These are phyloP conservation scores for Acidomyces sp. DNA, from an alignment of 495 filamentous ascomycete species.

Conservation along the genomic window DNA sequence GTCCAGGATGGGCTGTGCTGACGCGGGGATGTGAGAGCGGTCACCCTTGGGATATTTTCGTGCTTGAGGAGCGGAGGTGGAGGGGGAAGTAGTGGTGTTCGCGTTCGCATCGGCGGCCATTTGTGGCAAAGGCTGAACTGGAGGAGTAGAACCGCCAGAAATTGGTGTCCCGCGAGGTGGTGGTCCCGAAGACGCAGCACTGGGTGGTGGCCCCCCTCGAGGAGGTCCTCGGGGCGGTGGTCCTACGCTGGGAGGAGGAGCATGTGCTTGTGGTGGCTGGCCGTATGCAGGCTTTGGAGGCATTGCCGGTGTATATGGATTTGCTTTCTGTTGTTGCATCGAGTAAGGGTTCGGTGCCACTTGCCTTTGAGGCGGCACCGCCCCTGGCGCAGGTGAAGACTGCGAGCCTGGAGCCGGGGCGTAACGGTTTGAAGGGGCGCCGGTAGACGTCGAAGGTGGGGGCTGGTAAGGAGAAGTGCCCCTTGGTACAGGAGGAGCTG, in stretches of 20 bases:
- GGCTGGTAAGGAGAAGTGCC: constrained; percentile 83
- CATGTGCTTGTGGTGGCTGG: constrained; percentile 13
- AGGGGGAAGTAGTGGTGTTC: constrained; percentile 44
- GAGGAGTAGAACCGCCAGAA: constrained; percentile 2
- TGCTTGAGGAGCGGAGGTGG: not conserved
- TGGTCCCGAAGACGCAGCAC: not conserved
- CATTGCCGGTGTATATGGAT: constrained; percentile 41
- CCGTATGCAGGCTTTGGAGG: constrained; percentile 24
- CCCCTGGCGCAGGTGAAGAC: constrained; percentile 20
- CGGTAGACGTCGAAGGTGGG: constrained; percentile 47
- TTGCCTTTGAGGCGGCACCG: constrained; percentile 21
- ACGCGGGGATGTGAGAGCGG: constrained; percentile 71
- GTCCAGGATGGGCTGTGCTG: constrained; percentile 64
- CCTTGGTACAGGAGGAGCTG: constrained; percentile 44
- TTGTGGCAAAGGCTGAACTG: constrained; percentile 32
- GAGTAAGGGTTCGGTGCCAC: constrained; percentile 29
- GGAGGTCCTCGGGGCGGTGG: constrained; percentile 22
- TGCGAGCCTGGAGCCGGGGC: constrained; percentile 54
- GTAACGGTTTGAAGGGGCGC: constrained; percentile 69
- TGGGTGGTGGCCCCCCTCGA: constrained; percentile 2
- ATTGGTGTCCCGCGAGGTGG: not conserved
- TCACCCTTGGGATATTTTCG: constrained; percentile 43
- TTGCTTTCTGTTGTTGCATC: constrained; percentile 32
- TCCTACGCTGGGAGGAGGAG: constrained; percentile 18
- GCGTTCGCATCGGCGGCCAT: constrained; percentile 19